Evolutionary conservation across 164 flowering plant species (phyloP), one percentile per base, ranked within the genome.

Genomic region (Aristolochia contorta): DNA sequence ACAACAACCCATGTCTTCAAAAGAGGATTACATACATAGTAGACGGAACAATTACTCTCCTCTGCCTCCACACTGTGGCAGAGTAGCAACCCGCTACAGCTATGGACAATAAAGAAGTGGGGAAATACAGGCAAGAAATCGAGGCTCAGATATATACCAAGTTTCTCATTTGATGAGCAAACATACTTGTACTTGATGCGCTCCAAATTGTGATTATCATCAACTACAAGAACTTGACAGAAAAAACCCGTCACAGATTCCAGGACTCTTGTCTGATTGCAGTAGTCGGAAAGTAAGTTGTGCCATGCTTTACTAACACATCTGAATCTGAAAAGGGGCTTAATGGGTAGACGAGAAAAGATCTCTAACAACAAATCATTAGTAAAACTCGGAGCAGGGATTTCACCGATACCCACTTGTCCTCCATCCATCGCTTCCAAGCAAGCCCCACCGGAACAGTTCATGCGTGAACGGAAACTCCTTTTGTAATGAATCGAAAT

Each of bases 101-200:
- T 19, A 6, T 54, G 16, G 24, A 54, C 20, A 16, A 54, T 22
- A 12, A 14, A 7, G n/a, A 54, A 54, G 9, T 54, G 13, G 6
- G 57, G 57, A 24, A 19, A 54, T 4, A 9, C 13, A 2, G 57
- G 57, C 57, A 54, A 54, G 57, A 54, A 54, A 14, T 54, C 27
- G 57, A 54, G 57, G 20, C 57, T 16, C 57, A 54, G 6, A 25
- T 54, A 4, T 21, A 24, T 6, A 25, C n/a, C 2, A 6, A 16
- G 14, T 16, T 10, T 54, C n/a, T 24, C 57, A 54, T 25, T 16
- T 8, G 33, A 54, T 7, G 20, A 19, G 33, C 32, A 25, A 54
- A 24, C 24, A 25, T 54, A 54, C 24, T 24, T 16, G 30, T 54
- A 22, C 7, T 54, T 33, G 12, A 5, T 6, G 15, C 18, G 30